A percentile compares a stretch with the other conserved stretches of the same genome.
These are phyloP conservation scores for Davidsoniella eucalypti DNA, from an alignment of 2,329 filamentous ascomycete genomes.

Conservation along the genomic window DNA sequence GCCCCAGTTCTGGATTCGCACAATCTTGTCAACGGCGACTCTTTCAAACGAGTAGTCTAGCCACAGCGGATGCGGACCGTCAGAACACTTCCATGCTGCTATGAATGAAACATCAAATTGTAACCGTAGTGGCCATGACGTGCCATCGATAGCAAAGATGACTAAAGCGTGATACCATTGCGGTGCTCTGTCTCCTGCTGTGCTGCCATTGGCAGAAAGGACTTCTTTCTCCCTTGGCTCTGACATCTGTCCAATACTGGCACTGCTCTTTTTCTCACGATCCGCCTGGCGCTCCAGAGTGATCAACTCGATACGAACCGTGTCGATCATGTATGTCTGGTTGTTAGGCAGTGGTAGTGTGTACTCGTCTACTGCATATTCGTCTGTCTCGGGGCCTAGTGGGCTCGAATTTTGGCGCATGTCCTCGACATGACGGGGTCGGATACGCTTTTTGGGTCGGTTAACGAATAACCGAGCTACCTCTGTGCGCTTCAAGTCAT, in stretches of 20 bases:
- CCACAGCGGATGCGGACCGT: conserved; percentile 52
- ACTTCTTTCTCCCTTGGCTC: neutral
- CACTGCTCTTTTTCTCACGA: neutral
- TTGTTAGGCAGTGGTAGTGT: conserved; percentile 36
- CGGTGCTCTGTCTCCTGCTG: conserved; percentile 17
- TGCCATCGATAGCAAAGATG: conserved; percentile 46
- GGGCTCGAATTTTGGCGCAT: conserved; percentile 55
- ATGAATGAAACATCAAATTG: conserved; percentile 51
- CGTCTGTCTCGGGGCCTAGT: conserved; percentile 44
- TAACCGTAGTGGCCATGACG: conserved; percentile 46
- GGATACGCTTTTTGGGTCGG: conserved; percentile 38
- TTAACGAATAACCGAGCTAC: conserved; percentile 52
- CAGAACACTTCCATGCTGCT: conserved; percentile 45
- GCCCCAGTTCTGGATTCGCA: conserved; percentile 51
- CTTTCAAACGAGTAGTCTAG: conserved; percentile 49
- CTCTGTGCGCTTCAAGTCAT: conserved; percentile 50
- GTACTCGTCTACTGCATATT: conserved; percentile 53
- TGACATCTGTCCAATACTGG: neutral
- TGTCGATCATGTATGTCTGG: conserved; percentile 39
- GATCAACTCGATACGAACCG: conserved; percentile 53
- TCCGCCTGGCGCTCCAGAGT: conserved; percentile 30
- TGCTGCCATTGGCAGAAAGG: neutral
- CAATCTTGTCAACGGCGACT: conserved; percentile 46
- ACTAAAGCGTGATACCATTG: conserved; percentile 42
- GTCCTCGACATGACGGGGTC: conserved; percentile 41